Evolutionary conservation across 164 flowering plant genomes (phyloP), one percentile per base, ranked within the genome.

Genomic region (Stephania yunnanensis): DNA sequence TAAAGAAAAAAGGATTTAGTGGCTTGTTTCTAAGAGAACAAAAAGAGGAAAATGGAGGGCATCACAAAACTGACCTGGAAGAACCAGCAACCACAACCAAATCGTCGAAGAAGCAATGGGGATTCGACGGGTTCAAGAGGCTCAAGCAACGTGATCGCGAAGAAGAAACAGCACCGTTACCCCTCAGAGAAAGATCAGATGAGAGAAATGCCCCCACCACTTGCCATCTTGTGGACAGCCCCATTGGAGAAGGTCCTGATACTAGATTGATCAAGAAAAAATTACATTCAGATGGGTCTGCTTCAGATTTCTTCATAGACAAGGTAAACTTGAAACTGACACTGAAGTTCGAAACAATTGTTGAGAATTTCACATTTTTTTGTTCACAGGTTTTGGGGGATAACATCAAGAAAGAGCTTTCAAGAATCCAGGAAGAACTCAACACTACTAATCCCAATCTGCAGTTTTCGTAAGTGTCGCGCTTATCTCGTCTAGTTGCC

Each of bases 251-350:
- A 68, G 94, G 91, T 19, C 89, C 91, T 25, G 85, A 90, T 68
- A 86, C 90, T 3, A 90, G 86, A 76, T 82, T 77, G 68, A 90
- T 89, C 20, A 92, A 92, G 86, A 85, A 80, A 80, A 91, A 87
- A 86, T 73, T 90, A 73, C 94, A 86, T 75, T 82, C 94, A 0
- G 78, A 88, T 78, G 94, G 91, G 10, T 81, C 93, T 46, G 81
- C 97, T 25, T 87, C 94, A 5, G 95, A 92, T 85, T 90, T 90
- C 79, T 90, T 87, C 86, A 89, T 90, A 13, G 95, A 93, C 71
- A 90, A 93, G 97, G 98, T 91, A 42, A 45, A 10, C 19, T 4
- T 3, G 20, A n/a, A 46, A 46, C 50, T 46, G 19, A 20, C 46
- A 50, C 61, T 31, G 11, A 44, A 50, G 15, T 2, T 50, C 31